Evolutionary conservation across 2,329 filamentous ascomycete species (phyloP).

Genomic region (Fusarium staphyleae): DNA sequence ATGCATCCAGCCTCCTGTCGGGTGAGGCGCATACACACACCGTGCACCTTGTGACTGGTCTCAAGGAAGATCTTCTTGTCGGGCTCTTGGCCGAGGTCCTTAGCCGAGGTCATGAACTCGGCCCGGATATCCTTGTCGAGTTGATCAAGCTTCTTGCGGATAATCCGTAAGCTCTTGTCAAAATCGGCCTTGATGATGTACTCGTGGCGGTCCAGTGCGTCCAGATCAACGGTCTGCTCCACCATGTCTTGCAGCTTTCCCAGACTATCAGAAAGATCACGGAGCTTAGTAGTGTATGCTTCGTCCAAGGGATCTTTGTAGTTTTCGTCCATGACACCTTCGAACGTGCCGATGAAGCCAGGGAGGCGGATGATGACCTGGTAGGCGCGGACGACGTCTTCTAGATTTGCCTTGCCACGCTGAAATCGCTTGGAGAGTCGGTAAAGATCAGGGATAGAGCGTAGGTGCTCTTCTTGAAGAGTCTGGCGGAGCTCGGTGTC

Average conservation of each 20-base stretch:
- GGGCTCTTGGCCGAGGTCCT: slow-evolving; percentile 87
- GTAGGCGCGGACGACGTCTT: slow-evolving; percentile 95
- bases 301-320: slow-evolving; percentile 87
- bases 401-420: slow-evolving; percentile 85
- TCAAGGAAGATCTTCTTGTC: slow-evolving; percentile 99
- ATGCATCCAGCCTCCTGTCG: slow-evolving; percentile 91
- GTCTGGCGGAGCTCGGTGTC: slow-evolving; percentile 94
- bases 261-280: slow-evolving; percentile 77
- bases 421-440: slow-evolving; percentile 95
- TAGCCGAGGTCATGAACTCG: slow-evolving; percentile 78
- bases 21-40: slow-evolving; percentile 95
- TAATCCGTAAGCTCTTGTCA: slow-evolving; percentile 85
- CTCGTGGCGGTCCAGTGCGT: slow-evolving; percentile 94
- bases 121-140: slow-evolving; percentile 81
- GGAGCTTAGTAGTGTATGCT: slow-evolving; percentile 85
- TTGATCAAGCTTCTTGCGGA: slow-evolving; percentile 89
- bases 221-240: slow-evolving; percentile 94
- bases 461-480: slow-evolving; percentile 94
- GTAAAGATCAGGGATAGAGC: slow-evolving; percentile 92
- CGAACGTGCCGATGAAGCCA: slow-evolving; percentile 86
- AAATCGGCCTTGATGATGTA: slow-evolving; percentile 99
- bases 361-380: slow-evolving; percentile 93
- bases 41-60: slow-evolving; percentile 87
- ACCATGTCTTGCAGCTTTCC: slow-evolving; percentile 96
- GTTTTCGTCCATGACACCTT: slow-evolving; percentile 92